Conservation (phyloP, 257 asterid species). For the Fraxinus excelsior region DNA sequence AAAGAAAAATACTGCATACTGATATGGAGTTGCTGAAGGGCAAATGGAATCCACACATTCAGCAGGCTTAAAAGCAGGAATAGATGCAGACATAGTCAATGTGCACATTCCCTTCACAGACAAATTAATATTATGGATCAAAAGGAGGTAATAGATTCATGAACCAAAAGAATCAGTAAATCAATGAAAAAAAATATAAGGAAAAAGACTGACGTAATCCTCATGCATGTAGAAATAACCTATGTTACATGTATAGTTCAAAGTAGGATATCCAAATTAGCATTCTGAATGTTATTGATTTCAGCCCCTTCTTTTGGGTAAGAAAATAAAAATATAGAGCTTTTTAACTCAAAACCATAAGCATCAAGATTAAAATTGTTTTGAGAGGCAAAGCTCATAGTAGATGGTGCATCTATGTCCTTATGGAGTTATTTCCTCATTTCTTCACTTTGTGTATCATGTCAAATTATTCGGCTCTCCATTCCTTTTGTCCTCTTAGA, state of each 20-base stretch:
- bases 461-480: background rate
- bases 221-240: background rate
- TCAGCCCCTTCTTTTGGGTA: background rate
- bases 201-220: background rate
- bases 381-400: background rate
- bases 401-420: background rate
- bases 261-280: background rate
- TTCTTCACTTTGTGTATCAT: background rate
- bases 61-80: constrained; percentile 74
- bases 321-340: background rate
- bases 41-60: constrained; percentile 78
- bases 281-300: background rate
- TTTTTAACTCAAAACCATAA: background rate
- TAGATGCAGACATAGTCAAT: constrained; percentile 76
- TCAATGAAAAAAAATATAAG: background rate
- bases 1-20: constrained; percentile 66
- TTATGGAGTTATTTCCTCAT: background rate
- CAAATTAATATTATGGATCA: background rate
- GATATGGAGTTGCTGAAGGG: constrained; percentile 76
- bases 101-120: constrained; percentile 83
- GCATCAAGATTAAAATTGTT: background rate
- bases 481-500: background rate
- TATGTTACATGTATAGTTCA: background rate
- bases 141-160: constrained; percentile 6
- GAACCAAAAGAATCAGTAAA: background rate